These are phyloP conservation scores for Leishmania turanica DNA, from an alignment of 208 protist species.

Conservation along the genomic window DNA sequence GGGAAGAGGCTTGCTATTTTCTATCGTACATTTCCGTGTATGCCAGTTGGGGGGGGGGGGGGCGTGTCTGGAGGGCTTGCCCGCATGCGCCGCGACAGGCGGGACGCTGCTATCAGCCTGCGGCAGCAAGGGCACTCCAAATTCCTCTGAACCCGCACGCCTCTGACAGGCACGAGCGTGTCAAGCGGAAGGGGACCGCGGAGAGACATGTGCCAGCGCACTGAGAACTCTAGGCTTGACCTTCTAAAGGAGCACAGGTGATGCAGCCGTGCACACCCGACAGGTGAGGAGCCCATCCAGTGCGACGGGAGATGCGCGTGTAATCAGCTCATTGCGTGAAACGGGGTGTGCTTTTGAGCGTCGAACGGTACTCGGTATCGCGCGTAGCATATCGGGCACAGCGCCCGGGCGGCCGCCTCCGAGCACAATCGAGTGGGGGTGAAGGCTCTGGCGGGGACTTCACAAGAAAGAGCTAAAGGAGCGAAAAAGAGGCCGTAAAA, in stretches of 20 bases:
- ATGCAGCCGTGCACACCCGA: neutral
- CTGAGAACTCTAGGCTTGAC: neutral
- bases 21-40: neutral
- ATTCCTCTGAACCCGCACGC: neutral
- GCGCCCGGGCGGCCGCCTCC: neutral
- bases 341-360: neutral
- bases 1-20: neutral
- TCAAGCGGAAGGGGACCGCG: neutral
- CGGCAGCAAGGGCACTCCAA: neutral
- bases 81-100: neutral
- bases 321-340: neutral
- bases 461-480: neutral
- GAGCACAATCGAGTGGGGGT: neutral
- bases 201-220: neutral
- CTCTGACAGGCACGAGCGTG: neutral
- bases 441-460: neutral
- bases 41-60: neutral
- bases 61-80: neutral
- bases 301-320: neutral
- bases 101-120: neutral
- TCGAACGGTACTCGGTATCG: neutral
- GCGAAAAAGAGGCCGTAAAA: neutral
- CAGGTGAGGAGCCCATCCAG: neutral
- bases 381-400: neutral
- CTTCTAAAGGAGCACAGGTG: neutral